Conservation (phyloP, 1,284 basidiomycete species). For the Ganoderma sinense region DNA sequence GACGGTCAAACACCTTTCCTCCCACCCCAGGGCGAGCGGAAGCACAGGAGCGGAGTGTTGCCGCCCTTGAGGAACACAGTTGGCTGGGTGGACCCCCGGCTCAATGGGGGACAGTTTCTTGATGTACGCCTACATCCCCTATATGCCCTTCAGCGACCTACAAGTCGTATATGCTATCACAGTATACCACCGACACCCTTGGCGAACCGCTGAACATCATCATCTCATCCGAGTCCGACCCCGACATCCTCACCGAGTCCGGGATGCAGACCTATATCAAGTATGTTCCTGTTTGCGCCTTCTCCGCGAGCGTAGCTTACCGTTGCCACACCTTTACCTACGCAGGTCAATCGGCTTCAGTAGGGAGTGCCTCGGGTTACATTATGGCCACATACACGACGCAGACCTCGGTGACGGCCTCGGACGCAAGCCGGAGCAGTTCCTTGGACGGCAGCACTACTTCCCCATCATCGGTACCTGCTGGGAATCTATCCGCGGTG, state of each 20-base stretch:
- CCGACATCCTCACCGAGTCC: constrained; percentile 48
- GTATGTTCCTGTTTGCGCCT: constrained; percentile 35
- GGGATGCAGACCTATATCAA: constrained; percentile 52
- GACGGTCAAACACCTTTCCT: not conserved
- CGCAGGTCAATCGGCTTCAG: constrained; percentile 74
- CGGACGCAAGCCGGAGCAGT: constrained; percentile 48
- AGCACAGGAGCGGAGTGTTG: constrained; percentile 39
- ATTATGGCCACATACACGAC: constrained; percentile 51
- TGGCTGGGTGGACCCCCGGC: constrained; percentile 77
- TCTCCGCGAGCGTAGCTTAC: not conserved
- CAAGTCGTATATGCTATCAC: not conserved
- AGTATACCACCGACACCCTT: constrained; percentile 66
- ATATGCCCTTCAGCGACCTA: not conserved
- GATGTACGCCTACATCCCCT: constrained; percentile 24
- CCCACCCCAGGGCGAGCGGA: constrained; percentile 16
- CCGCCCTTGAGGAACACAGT: constrained; percentile 37
- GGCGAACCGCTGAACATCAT: constrained; percentile 57
- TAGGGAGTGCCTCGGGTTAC: constrained; percentile 54
- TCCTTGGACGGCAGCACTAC: constrained; percentile 52
- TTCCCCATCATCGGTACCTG: constrained; percentile 54
- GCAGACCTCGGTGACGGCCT: constrained; percentile 56
- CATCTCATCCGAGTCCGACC: constrained; percentile 53
- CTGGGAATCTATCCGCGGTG: constrained; percentile 56
- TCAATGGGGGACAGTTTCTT: constrained; percentile 72
- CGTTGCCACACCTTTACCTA: not conserved